Base-by-base conservation (phyloP, 2,329 filamentous ascomycete genomes). In the Fusarium mexicanum region DNA sequence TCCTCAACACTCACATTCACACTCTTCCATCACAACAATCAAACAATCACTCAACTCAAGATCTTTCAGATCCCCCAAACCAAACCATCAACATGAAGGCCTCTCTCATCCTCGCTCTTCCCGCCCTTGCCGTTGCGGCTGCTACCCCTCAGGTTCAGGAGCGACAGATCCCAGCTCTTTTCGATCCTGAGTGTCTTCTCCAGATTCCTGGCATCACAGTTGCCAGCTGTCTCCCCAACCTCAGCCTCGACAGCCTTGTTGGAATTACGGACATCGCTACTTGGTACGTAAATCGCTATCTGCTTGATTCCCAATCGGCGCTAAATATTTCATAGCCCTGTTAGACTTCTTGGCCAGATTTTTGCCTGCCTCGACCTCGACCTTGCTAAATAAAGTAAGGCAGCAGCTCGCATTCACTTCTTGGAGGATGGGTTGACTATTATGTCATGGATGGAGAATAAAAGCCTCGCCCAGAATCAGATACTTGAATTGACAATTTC, bases 1-100 rank as follows among this genome's bases (percentile, higher is more conserved):
- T 63, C 51, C 46, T 41, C 61, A 69, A 4, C 43, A 64, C 44
- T 57, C 57, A 40, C 54, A 72, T 35, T 53, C 63, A 59, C 47
- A 57, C 24, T 35, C 55, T 40, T 55, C 35, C 4, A 61, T 38
- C 31, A 41, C 38, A 24, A 58, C 37, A 14, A 57, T 37, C 31
- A 61, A 43, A 26, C 37, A 40, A 60, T 3, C 3, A 47, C 7
- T 46, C 3, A 22, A 10, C 3, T 10, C 18, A 20, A 62, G 26
- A 44, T 57, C 55, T 50, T 16, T 38, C 53, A 61, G 24, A 60
- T 61, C 20, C 18, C 11, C 22, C 5, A 17, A 20, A 48, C 4
- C 35, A 37, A 57, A 31, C 12, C 22, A 26, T 17, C 24, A 26
- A 29, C 3, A 67, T 67, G 64, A 67, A 67, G 37, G 24, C 29